Evolutionary conservation across 78 protist species (phyloP).

Genomic region (Tieghemostelium lacteum): DNA sequence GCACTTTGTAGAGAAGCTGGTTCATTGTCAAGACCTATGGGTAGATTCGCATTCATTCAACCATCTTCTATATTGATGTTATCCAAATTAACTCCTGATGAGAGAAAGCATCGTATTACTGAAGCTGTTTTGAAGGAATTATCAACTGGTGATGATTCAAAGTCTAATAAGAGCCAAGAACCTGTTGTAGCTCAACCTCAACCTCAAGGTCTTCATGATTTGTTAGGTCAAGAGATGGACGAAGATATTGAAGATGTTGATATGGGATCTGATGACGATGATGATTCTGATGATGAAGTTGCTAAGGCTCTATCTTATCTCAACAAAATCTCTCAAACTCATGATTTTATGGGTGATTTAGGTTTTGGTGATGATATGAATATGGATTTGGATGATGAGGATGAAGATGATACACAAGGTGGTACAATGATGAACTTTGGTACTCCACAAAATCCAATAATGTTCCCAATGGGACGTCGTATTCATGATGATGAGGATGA

Average conservation of each 20-base stretch:
- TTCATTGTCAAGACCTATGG: constrained; percentile 66
- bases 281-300: constrained; percentile 67
- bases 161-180: not conserved
- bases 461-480: not conserved
- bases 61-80: constrained; percentile 51
- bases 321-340: constrained; percentile 15
- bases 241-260: constrained; percentile 58
- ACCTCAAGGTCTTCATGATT: no score
- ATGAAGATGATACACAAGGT: constrained; percentile 6
- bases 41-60: constrained; percentile 71
- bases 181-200: no score
- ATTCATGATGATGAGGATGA: not conserved
- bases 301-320: constrained; percentile 33
- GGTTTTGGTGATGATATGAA: constrained; percentile 47
- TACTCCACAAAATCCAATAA: no score
- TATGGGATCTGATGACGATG: constrained; percentile 70
- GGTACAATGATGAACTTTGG: no score
- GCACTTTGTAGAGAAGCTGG: constrained; percentile 76
- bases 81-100: constrained; percentile 57
- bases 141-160: not conserved
- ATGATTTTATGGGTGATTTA: not conserved
- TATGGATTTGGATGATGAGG: constrained; percentile 7
- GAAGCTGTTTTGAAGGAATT: constrained; percentile 25
- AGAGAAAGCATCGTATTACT: constrained; percentile 58
- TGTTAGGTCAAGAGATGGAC: constrained; percentile 40